These are phyloP conservation scores for Chenopodium album DNA, from an alignment of 148 eudicot genomes.

Conservation along the genomic window DNA sequence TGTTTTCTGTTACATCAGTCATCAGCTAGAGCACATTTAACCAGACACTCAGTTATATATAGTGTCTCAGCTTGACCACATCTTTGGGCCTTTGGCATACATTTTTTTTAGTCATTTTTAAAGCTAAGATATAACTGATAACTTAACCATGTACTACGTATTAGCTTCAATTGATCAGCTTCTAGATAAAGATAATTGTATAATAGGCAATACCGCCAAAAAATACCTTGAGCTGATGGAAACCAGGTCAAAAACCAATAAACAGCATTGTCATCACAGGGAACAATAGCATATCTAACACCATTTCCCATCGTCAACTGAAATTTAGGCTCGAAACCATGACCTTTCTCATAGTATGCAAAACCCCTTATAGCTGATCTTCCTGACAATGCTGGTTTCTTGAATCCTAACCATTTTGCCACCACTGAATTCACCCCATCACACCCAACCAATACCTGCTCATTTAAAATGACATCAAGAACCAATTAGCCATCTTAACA, in stretches of 20 bases:
- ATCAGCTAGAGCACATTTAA: too few relatives aligned
- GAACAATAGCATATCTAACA: constrained; percentile 45
- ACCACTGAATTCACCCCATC: constrained; percentile 67
- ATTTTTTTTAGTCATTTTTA: too few relatives aligned
- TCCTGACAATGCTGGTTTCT: constrained; percentile 37
- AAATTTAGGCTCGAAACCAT: constrained; percentile 48
- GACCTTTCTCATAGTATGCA: constrained; percentile 37
- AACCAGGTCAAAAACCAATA: constrained; percentile 54
- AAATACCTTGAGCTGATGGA: constrained; percentile 43
- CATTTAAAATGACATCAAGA: background rate
- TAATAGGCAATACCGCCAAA: too few relatives aligned
- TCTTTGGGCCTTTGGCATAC: too few relatives aligned
- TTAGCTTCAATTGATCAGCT: too few relatives aligned
- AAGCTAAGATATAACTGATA: too few relatives aligned
- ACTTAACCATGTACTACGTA: too few relatives aligned
- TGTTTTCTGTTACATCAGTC: constrained; percentile 12
- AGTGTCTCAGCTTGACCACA: background rate
- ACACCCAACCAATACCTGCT: constrained; percentile 55
- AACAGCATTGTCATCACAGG: constrained; percentile 39
- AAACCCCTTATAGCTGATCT: constrained; percentile 45
- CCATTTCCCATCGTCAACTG: constrained; percentile 41
- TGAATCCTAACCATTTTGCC: constrained; percentile 48
- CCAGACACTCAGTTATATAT: background rate
- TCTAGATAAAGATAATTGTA: too few relatives aligned
- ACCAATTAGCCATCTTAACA: too few relatives aligned